Evolutionary conservation across 1,284 basidiomycete species (phyloP).

Genomic region (Earliella scabrosa): DNA sequence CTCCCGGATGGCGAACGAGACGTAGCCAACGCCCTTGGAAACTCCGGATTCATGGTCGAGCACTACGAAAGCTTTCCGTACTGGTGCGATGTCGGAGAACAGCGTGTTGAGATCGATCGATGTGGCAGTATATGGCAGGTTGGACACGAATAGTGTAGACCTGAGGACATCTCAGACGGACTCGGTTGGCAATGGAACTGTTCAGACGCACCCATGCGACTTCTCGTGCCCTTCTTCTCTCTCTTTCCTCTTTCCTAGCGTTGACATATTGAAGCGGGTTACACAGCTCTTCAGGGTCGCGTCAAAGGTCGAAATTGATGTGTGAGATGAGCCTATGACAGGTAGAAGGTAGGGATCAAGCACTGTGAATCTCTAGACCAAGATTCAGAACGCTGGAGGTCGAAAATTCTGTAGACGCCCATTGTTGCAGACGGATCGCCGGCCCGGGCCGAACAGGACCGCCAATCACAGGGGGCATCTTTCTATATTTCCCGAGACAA

Average conservation of each 20-base stretch:
- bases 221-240: conserved; percentile 38
- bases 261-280: conserved; percentile 26
- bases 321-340: no score
- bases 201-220: conserved; percentile 43
- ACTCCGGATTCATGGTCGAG: conserved; percentile 78
- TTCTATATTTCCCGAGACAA: no score
- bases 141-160: conserved; percentile 80
- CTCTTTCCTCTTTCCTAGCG: conserved; percentile 58
- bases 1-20: conserved; percentile 88
- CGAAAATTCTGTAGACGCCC: no score
- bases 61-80: conserved; percentile 94
- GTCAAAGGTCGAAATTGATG: no score
- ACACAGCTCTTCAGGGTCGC: no score
- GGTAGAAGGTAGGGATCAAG: no score
- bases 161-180: conserved; percentile 36
- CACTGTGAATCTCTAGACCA: no score
- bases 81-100: conserved; percentile 95
- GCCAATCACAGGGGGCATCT: no score
- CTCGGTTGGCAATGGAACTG: background rate
- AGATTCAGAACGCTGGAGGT: no score
- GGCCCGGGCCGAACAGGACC: no score
- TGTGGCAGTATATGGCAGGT: conserved; percentile 89
- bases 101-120: conserved; percentile 89
- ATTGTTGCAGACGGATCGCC: no score
- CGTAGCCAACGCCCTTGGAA: conserved; percentile 98